Percentiles rank a stretch among this genome's conserved stretches.
Conservation (phyloP, 2,329 filamentous ascomycete species). For the Verticillium nubilum region DNA sequence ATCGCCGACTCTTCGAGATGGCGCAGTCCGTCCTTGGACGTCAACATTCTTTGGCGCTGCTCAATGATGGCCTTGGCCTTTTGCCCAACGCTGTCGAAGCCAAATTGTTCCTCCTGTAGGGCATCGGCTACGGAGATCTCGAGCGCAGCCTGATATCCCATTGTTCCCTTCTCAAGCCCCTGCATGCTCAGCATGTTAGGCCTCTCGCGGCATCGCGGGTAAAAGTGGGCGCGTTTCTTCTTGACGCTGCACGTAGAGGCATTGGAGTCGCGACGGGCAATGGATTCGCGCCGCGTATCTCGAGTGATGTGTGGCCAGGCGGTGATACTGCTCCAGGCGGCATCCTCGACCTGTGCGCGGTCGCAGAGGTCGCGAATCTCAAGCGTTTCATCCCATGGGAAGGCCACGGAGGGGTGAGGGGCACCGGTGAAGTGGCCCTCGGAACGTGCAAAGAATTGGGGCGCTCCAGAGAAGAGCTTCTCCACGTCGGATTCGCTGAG, state of each 20-base stretch:
- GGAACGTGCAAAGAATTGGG: constrained; percentile 61
- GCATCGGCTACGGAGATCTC: constrained; percentile 61
- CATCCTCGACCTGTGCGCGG: constrained; percentile 56
- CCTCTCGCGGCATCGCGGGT: constrained; percentile 53
- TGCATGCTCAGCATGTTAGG: constrained; percentile 71
- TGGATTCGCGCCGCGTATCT: constrained; percentile 37
- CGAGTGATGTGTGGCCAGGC: constrained; percentile 58
- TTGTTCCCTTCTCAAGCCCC: constrained; percentile 64
- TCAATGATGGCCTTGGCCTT: constrained; percentile 51
- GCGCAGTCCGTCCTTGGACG: constrained; percentile 46
- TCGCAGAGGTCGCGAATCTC: constrained; percentile 60
- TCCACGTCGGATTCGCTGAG: constrained; percentile 56
- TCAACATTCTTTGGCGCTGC: constrained; percentile 51
- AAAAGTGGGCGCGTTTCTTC: constrained; percentile 50
- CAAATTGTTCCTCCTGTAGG: constrained; percentile 56
- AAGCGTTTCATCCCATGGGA: constrained; percentile 60
- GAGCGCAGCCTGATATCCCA: constrained; percentile 64
- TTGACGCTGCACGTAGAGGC: constrained; percentile 35
- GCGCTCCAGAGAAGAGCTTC: constrained; percentile 70
- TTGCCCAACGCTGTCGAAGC: constrained; percentile 49
- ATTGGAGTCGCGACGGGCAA: constrained; percentile 17
- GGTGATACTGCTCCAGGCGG: constrained; percentile 57
- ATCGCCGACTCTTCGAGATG: constrained; percentile 52
- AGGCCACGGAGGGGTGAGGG: constrained; percentile 58
- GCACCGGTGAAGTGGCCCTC: constrained; percentile 55